Percentiles rank a stretch among this genome's conserved stretches.
Evolutionary conservation across 2,329 filamentous ascomycete species (phyloP).

Genomic region (Epichloe festucae): DNA sequence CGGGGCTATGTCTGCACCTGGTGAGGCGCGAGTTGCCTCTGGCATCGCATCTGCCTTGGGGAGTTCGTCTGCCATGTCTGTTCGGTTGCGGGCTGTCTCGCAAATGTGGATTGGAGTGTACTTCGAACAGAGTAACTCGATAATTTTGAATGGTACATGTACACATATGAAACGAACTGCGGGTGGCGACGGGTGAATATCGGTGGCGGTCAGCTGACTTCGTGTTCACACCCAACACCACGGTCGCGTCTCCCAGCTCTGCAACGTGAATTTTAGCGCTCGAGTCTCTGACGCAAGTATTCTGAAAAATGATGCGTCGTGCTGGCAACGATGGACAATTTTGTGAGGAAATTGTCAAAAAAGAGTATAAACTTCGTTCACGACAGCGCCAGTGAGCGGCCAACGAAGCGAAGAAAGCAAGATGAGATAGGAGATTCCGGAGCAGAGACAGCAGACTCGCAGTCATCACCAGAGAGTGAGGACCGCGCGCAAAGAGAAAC

Average conservation of each 20-base stretch:
- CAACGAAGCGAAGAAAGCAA: conserved; percentile 20
- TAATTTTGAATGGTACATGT: no score
- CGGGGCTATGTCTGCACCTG: conserved; percentile 11
- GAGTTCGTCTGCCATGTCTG: conserved; percentile 19
- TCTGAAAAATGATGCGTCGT: conserved; percentile 4
- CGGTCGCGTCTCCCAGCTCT: conserved; percentile 3
- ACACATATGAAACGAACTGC: not conserved
- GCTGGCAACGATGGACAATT: conserved; percentile 23
- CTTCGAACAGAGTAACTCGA: not conserved
- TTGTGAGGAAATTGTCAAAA: conserved; percentile 19
- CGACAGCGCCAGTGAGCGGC: conserved; percentile 10
- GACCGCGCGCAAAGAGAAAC: not conserved
- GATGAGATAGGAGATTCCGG: conserved; percentile 13
- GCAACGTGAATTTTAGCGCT: not conserved
- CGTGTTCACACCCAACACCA: conserved; percentile 15
- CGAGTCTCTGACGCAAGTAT: not conserved
- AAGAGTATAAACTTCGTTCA: conserved; percentile 6
- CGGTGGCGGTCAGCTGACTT: conserved; percentile 24
- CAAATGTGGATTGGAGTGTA: not conserved
- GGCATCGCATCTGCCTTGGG: conserved; percentile 9
- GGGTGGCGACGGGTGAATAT: conserved; percentile 3
- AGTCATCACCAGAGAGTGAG: conserved; percentile 8
- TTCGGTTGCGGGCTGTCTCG: not conserved
- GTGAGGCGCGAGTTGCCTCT: conserved; percentile 11
- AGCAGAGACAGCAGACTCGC: conserved; percentile 13